phyloP scores from a whole-genome alignment of 805 yeast genomes.

The Yarrowia sp. region DNA sequence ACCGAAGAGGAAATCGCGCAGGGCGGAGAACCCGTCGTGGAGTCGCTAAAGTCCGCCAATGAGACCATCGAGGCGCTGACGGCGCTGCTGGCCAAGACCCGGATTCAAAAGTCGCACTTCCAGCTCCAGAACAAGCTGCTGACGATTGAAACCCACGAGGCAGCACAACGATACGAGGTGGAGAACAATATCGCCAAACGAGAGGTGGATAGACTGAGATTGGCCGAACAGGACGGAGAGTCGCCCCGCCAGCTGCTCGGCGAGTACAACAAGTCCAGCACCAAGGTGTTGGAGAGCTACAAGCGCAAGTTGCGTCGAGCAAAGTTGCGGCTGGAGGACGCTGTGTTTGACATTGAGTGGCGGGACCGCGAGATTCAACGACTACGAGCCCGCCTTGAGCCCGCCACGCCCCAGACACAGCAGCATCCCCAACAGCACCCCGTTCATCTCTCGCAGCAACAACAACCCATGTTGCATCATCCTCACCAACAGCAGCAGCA shows the following conservation, averaged over 20 bases:
- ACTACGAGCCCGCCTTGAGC: conserved; percentile 34
- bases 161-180: conserved; percentile 48
- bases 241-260: conserved; percentile 25
- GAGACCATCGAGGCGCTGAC: conserved; percentile 26
- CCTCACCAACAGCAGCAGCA: conserved; percentile 6
- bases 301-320: conserved; percentile 43
- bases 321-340: conserved; percentile 47
- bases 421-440: conserved; percentile 27
- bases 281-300: conserved; percentile 39
- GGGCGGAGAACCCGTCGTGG: conserved; percentile 18
- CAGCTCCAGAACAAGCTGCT: conserved; percentile 44
- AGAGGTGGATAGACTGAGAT: conserved; percentile 47
- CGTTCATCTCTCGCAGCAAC: background rate
- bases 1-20: conserved; percentile 22
- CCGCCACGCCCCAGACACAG: conserved; percentile 14
- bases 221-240: conserved; percentile 37
- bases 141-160: conserved; percentile 46
- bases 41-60: conserved; percentile 22
- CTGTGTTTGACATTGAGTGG: conserved; percentile 45
- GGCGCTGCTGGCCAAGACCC: conserved; percentile 25
- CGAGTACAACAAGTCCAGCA: conserved; percentile 34
- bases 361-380: conserved; percentile 48
- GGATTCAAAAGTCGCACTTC: conserved; percentile 30
- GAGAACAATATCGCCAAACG: conserved; percentile 47
- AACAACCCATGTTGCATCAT: background rate